Evolutionary conservation across 352 stramenopile species (phyloP), one percentile per base, ranked within the genome.

Genomic region (Phytophthora quininea): DNA sequence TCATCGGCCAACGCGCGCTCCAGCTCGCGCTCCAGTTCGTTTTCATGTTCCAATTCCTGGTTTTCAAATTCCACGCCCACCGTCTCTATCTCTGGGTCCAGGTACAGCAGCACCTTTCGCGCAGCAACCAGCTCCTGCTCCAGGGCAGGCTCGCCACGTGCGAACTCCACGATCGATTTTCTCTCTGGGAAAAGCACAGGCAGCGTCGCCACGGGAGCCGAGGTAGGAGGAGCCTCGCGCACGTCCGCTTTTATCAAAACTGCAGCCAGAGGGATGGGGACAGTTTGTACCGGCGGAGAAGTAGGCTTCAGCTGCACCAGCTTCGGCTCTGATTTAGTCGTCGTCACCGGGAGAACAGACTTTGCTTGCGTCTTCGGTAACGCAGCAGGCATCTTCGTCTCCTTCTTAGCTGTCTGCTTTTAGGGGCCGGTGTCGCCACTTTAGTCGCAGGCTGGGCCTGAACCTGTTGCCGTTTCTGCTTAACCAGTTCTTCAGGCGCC

Each of bases 41-140:
- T 15, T 35, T 65, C 61, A 24, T 66, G 48, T 48, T 75, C 40
- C 43, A 64, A 43, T 27, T 67, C 50, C 42, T 67, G 58, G 27
- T 71, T 45, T 45, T 70, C 56, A 15, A 50, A 6, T 14, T 65
- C 31, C 64, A 71, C 19, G 31, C 15, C 33, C 52, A 58, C 46
- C n/a, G 61, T 64, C 9, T 69, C 52, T 15, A 12, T 32, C 50
- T 64, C 47, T 31, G 64, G 31, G 8, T 63, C 73, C 47, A 62
- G 37, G 33, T 79, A 82, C 12, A 82, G 58, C 19, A 69, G 52
- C 45, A 82, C 74, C 29, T 72, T 77, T 3, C 74, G 74, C 48
- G 65, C 72, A 12, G 56, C 29, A 52, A 76, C 48, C 24, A 79
- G 8, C 24, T 76, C 56, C 14, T 29, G 56, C 24, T 79, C 60